phyloP scores from a whole-genome alignment of 176 grass and related monocot genomes.

The Cenchrus americanus region DNA sequence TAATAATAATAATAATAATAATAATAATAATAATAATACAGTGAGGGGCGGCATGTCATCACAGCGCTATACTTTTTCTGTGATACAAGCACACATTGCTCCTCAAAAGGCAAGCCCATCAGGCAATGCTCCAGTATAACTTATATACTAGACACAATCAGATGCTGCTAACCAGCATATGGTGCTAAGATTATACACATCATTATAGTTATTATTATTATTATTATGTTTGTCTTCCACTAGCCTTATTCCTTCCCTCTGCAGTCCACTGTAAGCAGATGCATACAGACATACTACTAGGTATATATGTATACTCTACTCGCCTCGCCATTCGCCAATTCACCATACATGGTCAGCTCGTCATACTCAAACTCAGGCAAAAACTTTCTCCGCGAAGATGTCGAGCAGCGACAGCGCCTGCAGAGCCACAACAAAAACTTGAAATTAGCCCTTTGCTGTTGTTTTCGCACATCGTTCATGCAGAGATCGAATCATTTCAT shows the following conservation, averaged over 20 bases:
- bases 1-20: no score
- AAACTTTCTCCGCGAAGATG: constrained; percentile 38
- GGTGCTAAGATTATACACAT: constrained; percentile 12
- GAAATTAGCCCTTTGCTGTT: neutral
- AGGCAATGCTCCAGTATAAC: constrained; percentile 6
- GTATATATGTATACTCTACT: neutral
- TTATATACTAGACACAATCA: constrained; percentile 10
- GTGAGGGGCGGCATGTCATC: neutral
- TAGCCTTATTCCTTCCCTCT: neutral
- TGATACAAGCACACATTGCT: neutral
- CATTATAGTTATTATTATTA: neutral
- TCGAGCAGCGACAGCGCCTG: constrained; percentile 42
- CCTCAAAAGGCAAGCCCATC: neutral
- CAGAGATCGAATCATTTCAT: neutral
- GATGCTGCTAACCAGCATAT: constrained; percentile 6
- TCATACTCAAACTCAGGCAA: constrained; percentile 3
- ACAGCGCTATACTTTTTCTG: neutral
- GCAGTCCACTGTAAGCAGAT: neutral
- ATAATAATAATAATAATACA: no score
- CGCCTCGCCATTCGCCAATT: neutral
- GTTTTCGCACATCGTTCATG: neutral
- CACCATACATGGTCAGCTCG: neutral
- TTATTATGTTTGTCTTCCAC: neutral
- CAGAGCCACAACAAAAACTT: neutral
- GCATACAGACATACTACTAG: neutral